Conservation (phyloP, 768 basidiomycete genomes). For the Punctularia strigosozonata region DNA sequence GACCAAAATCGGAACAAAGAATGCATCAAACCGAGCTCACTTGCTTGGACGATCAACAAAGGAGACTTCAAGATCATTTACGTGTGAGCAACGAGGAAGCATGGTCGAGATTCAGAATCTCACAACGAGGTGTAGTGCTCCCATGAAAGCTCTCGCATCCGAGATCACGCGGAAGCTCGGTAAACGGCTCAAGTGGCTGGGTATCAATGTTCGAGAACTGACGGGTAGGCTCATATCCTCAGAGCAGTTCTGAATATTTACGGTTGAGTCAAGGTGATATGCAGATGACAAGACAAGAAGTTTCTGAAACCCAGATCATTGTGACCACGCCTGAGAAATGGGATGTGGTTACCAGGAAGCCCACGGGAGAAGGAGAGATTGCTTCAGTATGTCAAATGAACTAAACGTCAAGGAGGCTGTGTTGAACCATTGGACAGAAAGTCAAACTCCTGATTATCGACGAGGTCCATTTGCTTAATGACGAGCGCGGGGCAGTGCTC, state of each 20-base stretch:
- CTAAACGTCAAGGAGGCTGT: not conserved
- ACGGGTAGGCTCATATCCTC: constrained; percentile 45
- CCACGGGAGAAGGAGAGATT: constrained; percentile 94
- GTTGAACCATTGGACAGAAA: constrained; percentile 35
- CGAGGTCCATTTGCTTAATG: constrained; percentile 93
- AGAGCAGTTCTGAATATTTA: not conserved
- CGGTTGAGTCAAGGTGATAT: constrained; percentile 54
- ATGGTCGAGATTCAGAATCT: not conserved
- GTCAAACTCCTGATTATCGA: constrained; percentile 94
- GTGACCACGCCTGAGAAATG: constrained; percentile 99
- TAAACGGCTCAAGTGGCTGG: constrained; percentile 84
- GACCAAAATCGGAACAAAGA: constrained; percentile 45
- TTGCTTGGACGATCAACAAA: constrained; percentile 43
- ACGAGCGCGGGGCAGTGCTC: constrained; percentile 96
- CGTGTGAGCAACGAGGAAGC: constrained; percentile 41
- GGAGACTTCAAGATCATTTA: constrained; percentile 94
- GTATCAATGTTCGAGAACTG: constrained; percentile 77
- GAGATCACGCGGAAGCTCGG: constrained; percentile 90
- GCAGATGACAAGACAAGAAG: constrained; percentile 91
- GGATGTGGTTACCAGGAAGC: constrained; percentile 98
- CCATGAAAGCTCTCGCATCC: constrained; percentile 95
- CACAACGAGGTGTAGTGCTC: constrained; percentile 50
- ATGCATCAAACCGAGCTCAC: constrained; percentile 17
- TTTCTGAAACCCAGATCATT: constrained; percentile 92
- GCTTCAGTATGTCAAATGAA: constrained; percentile 50